Evolutionary conservation across 192 early-diverging fungal genomes (phyloP).

Genomic region (Haplosporangium gracile): DNA sequence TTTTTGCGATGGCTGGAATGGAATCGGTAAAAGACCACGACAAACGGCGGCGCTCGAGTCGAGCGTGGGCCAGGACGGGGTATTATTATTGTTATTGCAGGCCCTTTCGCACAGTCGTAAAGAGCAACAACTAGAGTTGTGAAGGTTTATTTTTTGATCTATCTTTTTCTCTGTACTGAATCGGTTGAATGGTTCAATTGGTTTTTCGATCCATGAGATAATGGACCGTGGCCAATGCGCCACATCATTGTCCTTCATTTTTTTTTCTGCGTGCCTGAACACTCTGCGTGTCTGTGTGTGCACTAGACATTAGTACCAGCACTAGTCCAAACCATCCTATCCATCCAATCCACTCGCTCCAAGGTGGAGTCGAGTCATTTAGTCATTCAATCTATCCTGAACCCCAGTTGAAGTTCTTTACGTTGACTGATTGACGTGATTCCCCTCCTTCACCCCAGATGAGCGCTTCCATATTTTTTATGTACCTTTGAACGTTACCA

Average conservation of each 20-base stretch:
- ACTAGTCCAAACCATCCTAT: slow-evolving; percentile 1
- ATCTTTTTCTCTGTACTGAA: not conserved
- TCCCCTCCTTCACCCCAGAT: not conserved
- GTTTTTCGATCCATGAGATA: not conserved
- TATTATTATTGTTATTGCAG: too few relatives aligned
- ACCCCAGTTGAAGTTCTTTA: not conserved
- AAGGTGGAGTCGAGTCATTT: not conserved
- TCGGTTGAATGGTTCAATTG: slow-evolving; percentile 1
- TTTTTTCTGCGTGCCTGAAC: not conserved
- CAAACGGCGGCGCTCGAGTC: too few relatives aligned
- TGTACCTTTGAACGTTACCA: slow-evolving; percentile 6
- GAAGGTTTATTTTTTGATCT: not conserved
- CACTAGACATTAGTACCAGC: not conserved
- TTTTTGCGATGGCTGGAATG: not conserved
- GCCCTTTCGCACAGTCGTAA: not conserved
- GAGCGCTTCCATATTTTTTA: not conserved
- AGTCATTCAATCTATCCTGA: too few relatives aligned
- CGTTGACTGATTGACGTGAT: not conserved
- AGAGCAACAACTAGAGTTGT: not conserved
- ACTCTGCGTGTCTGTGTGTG: not conserved
- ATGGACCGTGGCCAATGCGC: slow-evolving; percentile 8
- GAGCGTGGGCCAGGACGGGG: too few relatives aligned
- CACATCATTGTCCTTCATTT: not conserved
- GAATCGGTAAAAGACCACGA: too few relatives aligned
- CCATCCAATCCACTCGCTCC: not conserved